These are phyloP conservation scores for Morella rubra DNA, from an alignment of 306 rosid species.

Conservation along the genomic window DNA sequence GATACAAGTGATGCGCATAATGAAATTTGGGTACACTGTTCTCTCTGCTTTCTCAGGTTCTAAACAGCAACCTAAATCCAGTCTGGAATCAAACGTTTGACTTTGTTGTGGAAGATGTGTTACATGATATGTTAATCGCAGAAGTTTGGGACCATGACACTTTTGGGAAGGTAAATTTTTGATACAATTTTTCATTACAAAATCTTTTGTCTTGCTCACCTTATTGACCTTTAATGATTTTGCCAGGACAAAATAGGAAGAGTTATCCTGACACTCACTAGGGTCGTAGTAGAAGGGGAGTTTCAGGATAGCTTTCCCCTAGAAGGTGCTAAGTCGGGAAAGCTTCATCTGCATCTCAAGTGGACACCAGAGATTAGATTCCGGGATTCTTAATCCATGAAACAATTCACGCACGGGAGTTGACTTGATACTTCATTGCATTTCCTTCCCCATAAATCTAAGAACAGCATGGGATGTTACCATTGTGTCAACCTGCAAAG, in stretches of 20 bases:
- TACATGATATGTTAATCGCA: constrained; percentile 74
- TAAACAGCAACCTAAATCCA: constrained; percentile 75
- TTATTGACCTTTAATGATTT: neutral
- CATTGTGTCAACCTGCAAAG: neutral
- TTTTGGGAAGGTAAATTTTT: constrained; percentile 75
- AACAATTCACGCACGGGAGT: neutral
- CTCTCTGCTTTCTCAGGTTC: constrained; percentile 54
- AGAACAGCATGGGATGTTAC: neutral
- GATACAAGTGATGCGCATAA: neutral
- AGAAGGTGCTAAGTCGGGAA: constrained; percentile 75
- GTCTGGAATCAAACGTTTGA: constrained; percentile 96
- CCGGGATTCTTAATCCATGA: constrained; percentile 37
- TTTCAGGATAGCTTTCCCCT: constrained; percentile 47
- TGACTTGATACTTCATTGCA: neutral
- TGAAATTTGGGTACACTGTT: neutral
- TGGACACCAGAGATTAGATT: constrained; percentile 69
- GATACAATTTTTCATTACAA: neutral
- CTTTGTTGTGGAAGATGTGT: constrained; percentile 92
- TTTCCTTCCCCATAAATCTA: neutral
- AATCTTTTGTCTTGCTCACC: no score
- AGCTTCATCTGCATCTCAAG: constrained; percentile 48
- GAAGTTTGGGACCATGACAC: constrained; percentile 97
- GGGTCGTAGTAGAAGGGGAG: constrained; percentile 72
- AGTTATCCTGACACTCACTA: constrained; percentile 75
- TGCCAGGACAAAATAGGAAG: constrained; percentile 76